These are phyloP conservation scores for Vaccinium corymbosum DNA, from an alignment of 148 eudicot species.

Conservation along the genomic window DNA sequence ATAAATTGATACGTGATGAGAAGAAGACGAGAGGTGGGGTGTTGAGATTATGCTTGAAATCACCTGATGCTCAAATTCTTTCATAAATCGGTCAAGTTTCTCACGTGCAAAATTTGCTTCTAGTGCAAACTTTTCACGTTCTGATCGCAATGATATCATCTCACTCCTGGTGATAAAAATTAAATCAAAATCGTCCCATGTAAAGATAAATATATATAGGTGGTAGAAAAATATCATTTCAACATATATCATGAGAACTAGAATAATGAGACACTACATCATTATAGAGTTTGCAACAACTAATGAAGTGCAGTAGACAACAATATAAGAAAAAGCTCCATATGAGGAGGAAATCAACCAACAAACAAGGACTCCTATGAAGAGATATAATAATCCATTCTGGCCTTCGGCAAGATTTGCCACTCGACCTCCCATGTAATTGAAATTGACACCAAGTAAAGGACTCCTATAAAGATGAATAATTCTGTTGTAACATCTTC, in stretches of 20 bases:
- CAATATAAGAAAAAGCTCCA: not conserved
- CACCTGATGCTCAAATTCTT: constrained; percentile 78
- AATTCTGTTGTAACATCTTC: too few species aligned
- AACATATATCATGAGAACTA: not conserved
- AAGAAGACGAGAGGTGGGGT: too few species aligned
- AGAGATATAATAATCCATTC: too few species aligned
- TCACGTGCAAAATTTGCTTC: constrained; percentile 70
- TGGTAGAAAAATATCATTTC: not conserved
- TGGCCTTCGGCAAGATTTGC: too few species aligned
- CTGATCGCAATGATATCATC: constrained; percentile 56
- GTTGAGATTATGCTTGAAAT: not conserved
- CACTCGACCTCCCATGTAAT: not conserved
- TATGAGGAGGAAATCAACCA: not conserved
- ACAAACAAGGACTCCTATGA: too few species aligned
- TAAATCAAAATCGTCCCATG: not conserved
- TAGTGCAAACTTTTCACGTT: constrained; percentile 60
- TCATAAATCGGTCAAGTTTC: constrained; percentile 67
- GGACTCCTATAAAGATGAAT: not conserved
- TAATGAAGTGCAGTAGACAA: not conserved
- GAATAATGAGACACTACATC: not conserved
- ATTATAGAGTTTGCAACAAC: not conserved
- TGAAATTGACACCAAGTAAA: not conserved
- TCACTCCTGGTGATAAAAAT: constrained; percentile 41
- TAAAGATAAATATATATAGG: not conserved
- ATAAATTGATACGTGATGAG: not conserved